A percentile compares a stretch with the other conserved stretches of the same genome.
These are phyloP conservation scores for Acephala macrosclerotiorum DNA, from an alignment of 2,329 filamentous ascomycete species.

Conservation along the genomic window DNA sequence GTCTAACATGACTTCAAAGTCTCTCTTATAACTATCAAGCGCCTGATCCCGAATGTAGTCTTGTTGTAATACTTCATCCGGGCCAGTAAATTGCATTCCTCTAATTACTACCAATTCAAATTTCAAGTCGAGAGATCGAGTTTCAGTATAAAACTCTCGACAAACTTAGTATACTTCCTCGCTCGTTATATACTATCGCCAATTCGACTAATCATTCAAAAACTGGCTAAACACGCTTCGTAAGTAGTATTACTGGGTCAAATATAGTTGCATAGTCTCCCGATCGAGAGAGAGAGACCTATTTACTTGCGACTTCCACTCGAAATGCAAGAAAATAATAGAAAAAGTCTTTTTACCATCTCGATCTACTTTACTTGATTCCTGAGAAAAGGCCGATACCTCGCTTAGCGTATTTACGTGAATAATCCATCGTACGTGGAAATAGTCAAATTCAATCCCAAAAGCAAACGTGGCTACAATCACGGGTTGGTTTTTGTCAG, in stretches of 20 bases:
- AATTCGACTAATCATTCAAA: slow-evolving; percentile 23
- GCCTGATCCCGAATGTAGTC: slow-evolving; percentile 14
- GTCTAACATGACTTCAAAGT: slow-evolving; percentile 4
- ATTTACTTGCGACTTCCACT: no score
- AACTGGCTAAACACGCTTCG: no score
- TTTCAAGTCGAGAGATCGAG: no score
- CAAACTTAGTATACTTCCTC: slow-evolving; percentile 14
- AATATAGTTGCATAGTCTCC: no score
- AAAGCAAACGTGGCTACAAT: no score
- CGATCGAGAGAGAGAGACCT: no score
- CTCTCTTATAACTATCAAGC: slow-evolving; percentile 13
- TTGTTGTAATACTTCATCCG: slow-evolving; percentile 16
- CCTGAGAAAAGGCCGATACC: slow-evolving; percentile 24
- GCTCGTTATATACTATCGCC: slow-evolving; percentile 21
- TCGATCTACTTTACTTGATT: slow-evolving; percentile 17
- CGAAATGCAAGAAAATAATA: slow-evolving; percentile 7
- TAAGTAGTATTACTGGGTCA: no score
- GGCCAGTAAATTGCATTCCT: slow-evolving; percentile 11
- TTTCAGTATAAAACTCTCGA: not conserved
- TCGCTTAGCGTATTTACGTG: slow-evolving; percentile 13
- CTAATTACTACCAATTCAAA: not conserved
- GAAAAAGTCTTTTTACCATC: slow-evolving; percentile 20
- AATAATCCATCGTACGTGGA: slow-evolving; percentile 19
- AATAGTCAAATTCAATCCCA: no score
- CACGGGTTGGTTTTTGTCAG: no score